Evolutionary conservation across 768 basidiomycete species (phyloP), one percentile per base, ranked within the genome.

Genomic region (Phylloporus rhodoxanthus): DNA sequence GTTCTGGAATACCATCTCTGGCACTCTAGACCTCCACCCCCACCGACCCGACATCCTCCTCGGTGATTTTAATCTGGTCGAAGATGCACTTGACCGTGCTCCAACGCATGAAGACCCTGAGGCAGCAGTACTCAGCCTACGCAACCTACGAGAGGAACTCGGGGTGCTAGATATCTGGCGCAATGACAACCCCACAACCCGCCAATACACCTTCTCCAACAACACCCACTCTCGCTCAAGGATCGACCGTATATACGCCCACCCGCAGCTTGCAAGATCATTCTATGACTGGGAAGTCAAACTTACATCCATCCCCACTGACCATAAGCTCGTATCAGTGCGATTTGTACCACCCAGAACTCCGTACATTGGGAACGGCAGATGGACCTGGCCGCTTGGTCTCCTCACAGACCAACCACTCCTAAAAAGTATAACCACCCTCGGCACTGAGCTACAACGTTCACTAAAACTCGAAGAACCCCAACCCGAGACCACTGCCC

Each of bases 1-100:
- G 0, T 72, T 74, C 58, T 73, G 67, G 68, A 37, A 5, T 34
- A n/a, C 14, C 3, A 34, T 34, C 9, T 9, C 9, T 11, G 11
- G 4, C 9, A 30, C 9, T 2, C 15, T 32, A 14, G 14, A 32
- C 5, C 13, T 14, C 15, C 32, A 32, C 14, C 14, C 32, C 13
- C 5, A 3, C 13, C 14, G 5, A 5, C 34, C 34, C 17, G 66
- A 75, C 26, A 11, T 73, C 0, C 50, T 78, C 41, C 28, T 68
- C 0, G 74, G 74, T 0, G 74, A 79, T 50, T 70, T 70, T 36
- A 77, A 79, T 52, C 26, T 76, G 1, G 67, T 70, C 0, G 72
- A 77, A 47, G 69, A 72, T 1, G 15, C 52, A 0, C 47, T 75
- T 0, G 75, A 77, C 47, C 8, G 70, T 0, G 39, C 71, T 0